Percentiles rank a stretch among this genome's conserved stretches.
These are phyloP conservation scores for Thalassiosira ordinaria DNA, from an alignment of 352 stramenopile species.

Conservation along the genomic window DNA sequence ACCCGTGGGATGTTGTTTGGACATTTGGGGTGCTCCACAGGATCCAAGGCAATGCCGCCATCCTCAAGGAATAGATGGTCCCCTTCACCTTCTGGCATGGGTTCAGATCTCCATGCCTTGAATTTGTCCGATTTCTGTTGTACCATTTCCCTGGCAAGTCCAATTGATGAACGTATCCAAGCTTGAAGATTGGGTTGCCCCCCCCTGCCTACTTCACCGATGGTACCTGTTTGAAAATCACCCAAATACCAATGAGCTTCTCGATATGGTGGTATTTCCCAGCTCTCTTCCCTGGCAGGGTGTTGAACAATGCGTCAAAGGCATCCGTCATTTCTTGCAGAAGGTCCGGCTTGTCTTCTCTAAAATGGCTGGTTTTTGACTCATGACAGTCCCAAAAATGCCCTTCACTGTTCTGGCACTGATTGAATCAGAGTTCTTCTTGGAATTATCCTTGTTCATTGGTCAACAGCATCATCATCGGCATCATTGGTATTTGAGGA, in stretches of 20 bases:
- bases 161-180: background rate
- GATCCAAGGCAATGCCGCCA: background rate
- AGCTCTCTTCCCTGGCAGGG: background rate
- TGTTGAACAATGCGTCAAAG: background rate
- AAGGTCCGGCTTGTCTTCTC: slow-evolving; percentile 6
- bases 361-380: background rate
- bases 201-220: background rate
- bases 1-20: too few species aligned
- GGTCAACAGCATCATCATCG: slow-evolving; percentile 17
- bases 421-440: slow-evolving; percentile 7
- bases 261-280: slow-evolving; percentile 16
- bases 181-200: background rate
- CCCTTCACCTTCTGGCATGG: slow-evolving; percentile 1
- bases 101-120: slow-evolving; percentile 13
- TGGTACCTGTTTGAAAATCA: slow-evolving; percentile 18
- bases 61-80: background rate
- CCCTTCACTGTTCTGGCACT: background rate
- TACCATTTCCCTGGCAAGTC: slow-evolving; percentile 4
- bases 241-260: slow-evolving; percentile 32
- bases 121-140: background rate
- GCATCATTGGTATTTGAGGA: too few species aligned
- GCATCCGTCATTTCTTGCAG: background rate
- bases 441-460: slow-evolving; percentile 20
- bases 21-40: background rate
- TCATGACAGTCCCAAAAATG: background rate